phyloP scores from a whole-genome alignment of 2,329 filamentous ascomycete species.

The Dactylonectria macrodidyma region DNA sequence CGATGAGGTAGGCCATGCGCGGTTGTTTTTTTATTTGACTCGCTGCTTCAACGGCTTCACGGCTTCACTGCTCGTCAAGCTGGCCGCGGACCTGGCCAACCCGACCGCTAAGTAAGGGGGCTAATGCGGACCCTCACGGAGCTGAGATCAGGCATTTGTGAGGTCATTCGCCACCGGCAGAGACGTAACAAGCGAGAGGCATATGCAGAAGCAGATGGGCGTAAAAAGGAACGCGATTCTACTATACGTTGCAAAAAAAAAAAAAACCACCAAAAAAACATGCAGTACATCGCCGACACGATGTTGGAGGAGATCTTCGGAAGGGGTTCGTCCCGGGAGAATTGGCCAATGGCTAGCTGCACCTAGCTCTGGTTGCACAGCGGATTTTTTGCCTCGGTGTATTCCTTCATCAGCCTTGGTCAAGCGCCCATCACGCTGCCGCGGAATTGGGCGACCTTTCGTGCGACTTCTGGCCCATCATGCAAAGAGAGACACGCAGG shows the following conservation, averaged over 20 bases:
- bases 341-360: conserved; percentile 37
- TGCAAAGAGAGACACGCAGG: not conserved
- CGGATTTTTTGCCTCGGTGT: conserved; percentile 8
- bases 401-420: conserved; percentile 22
- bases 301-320: conserved; percentile 21
- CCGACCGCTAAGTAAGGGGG: conserved; percentile 26
- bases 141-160: conserved; percentile 30
- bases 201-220: conserved; percentile 12
- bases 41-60: not conserved
- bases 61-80: not conserved
- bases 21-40: not conserved
- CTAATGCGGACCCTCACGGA: conserved; percentile 30
- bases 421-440: conserved; percentile 12
- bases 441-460: conserved; percentile 8
- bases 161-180: not conserved
- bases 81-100: conserved; percentile 3
- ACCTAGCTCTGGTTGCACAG: conserved; percentile 31
- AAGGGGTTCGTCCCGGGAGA: conserved; percentile 27
- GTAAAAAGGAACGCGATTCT: not conserved
- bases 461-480: not conserved
- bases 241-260: conserved; percentile 10
- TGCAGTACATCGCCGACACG: not conserved
- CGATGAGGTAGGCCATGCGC: conserved; percentile 14
- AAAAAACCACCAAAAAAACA: conserved; percentile 12
- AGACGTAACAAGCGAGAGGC: conserved; percentile 5